Evolutionary conservation across 73 alveolate species (phyloP), one percentile per base, ranked within the genome.

Genomic region (Halteria grandinella): DNA sequence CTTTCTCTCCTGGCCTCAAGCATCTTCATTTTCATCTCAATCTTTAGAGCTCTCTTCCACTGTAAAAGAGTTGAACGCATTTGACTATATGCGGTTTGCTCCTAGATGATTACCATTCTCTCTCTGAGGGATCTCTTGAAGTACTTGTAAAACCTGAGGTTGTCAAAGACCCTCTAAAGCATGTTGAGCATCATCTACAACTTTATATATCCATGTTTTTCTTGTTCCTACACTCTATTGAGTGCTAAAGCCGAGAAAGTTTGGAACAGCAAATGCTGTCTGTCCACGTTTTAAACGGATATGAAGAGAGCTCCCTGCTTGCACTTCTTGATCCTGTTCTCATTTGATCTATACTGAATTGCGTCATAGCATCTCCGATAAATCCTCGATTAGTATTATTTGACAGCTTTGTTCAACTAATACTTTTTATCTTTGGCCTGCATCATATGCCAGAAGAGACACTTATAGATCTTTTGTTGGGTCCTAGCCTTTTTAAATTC

Each of bases 41-140:
- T 60, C 12, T 37, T 31, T 8, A 60, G 23, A 18, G 77, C 77
- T 60, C 77, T 40, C 77, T 40, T 60, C 77, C 77, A 60, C 1
- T 21, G 12, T 34, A 55, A 60, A 40, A 10, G 43, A 5, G 3
- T 32, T 5, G 18, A 21, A 15, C 6, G 27, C 8, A 15, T 11
- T 37, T 5, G 43, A 5, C 4, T 36, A 21, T 39, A 24, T 60
- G 28, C 43, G 77, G 60, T 21, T 24, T 18, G 18, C 2, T 5
- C 43, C 2, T 1, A 60, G 20, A 21, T 8, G 24, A 21, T 29
- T 57, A 25, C 73, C 53, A 24, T 15, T 57, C n/a, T 3, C 17
- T 17, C 20, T 57, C 24, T 33, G 15, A 4, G 15, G 18, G 15
- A 11, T 39, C 17, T 37, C 43, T 18, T 40, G 37, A n/a, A 7